Base-by-base conservation (phyloP, 1,284 basidiomycete species). In the Malassezia obtusa region DNA sequence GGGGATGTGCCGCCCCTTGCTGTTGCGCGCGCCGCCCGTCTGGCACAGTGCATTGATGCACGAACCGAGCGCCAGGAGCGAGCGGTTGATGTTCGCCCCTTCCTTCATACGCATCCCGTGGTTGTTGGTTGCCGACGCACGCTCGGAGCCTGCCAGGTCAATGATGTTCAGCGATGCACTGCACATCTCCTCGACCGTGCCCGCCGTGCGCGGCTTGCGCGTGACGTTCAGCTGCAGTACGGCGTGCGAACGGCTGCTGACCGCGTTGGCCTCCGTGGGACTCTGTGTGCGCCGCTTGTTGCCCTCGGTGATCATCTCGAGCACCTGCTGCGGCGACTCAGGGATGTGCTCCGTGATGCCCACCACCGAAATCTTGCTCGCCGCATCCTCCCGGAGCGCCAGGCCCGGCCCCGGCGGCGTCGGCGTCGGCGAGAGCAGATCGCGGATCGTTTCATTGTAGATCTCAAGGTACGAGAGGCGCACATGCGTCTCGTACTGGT, bases 61-160 rank as follows among this genome's bases (percentile, higher is more conserved):
- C 51, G 70, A 69, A 44, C 69, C 71, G 26, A 73, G 63, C 6
- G 71, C 71, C 9, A 73, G 64, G 8, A 73, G 62, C 24, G 67
- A 70, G 56, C 70, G 70, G 64, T 73, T 73, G 61, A 73, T 73
- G 56, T 73, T 73, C 38, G 71, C 71, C n/a, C 71, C 71, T 51
- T 73, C 71, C 48, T 72, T 73, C 71, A 73, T 73, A 15, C 71
- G 65, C 15, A 64, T 60, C n/a, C 71, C 71, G 24, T 68, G 70
- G 62, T 73, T 73, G 40, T 60, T 52, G 4, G 71, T 73, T 17
- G 71, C 71, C 39, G 68, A 63, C 33, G 71, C 71, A 22, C 71
- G 64, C 38, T 73, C 71, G 1, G 66, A 69, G 17, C 71, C 71
- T 21, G 71, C 71, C 1, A 73, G 60, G 45, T 73, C 71, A 57